Conservation (phyloP, 306 rosid species). For the Quillaja saponaria region DNA sequence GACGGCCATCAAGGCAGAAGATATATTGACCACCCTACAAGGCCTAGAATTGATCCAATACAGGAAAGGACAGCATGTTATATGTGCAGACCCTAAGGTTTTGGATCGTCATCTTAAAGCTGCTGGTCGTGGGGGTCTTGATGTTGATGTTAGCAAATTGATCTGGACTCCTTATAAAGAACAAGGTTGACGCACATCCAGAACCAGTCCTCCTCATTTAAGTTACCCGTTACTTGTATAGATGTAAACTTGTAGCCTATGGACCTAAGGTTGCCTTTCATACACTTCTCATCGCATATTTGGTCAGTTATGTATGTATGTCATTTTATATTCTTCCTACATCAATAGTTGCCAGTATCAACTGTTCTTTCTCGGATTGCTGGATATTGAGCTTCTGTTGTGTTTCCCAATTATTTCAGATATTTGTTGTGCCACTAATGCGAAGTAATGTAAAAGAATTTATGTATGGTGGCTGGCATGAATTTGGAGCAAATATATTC, state of each 20-base stretch:
- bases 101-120: slow-evolving; percentile 97
- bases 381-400: no score
- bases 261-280: no score
- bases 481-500: no score
- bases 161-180: slow-evolving; percentile 99
- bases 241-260: neutral
- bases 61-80: slow-evolving; percentile 98
- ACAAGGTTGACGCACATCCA: slow-evolving; percentile 45
- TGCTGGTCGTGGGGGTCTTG: slow-evolving; percentile 95
- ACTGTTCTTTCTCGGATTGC: no score
- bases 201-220: neutral
- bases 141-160: slow-evolving; percentile 89
- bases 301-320: slow-evolving; percentile 14
- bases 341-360: neutral
- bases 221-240: slow-evolving; percentile 24
- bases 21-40: slow-evolving; percentile 85
- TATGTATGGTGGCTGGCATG: no score
- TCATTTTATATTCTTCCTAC: neutral
- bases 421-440: no score
- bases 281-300: slow-evolving; percentile 1
- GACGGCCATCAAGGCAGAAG: slow-evolving; percentile 98
- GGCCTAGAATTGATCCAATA: slow-evolving; percentile 89
- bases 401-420: no score
- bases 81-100: slow-evolving; percentile 96
- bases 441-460: no score